Conservation (phyloP, 257 asterid species). For the Coffea canephora region DNA sequence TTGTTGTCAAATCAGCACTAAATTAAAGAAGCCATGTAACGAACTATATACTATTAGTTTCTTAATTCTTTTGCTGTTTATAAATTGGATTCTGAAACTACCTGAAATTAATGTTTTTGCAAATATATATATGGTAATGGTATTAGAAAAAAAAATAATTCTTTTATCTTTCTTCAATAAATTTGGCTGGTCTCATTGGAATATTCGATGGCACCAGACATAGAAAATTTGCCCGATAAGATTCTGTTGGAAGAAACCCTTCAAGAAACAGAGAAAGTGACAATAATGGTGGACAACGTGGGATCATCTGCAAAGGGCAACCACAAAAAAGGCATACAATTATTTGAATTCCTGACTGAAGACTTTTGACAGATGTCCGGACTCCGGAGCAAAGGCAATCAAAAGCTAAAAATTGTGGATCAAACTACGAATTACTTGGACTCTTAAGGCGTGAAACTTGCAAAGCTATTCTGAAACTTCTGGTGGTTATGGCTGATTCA, state of each 20-base stretch:
- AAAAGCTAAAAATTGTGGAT: neutral
- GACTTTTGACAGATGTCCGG: neutral
- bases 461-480: neutral
- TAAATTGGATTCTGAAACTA: neutral
- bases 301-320: neutral
- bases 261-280: neutral
- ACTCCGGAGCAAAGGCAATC: neutral
- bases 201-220: neutral
- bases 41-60: too few species aligned
- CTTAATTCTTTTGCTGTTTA: too few species aligned
- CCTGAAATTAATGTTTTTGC: too few species aligned
- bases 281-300: neutral
- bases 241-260: neutral
- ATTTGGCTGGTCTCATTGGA: neutral
- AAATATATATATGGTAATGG: too few species aligned
- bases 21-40: too few species aligned
- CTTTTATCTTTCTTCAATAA: too few species aligned
- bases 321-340: neutral
- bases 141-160: too few species aligned
- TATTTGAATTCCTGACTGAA: neutral
- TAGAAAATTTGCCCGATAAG: neutral
- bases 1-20: too few species aligned
- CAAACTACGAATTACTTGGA: neutral
- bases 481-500: too few species aligned
- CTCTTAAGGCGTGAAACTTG: neutral